Evolutionary conservation across 345 rosid species (phyloP), one percentile per base, ranked within the genome.

Genomic region (Euclidium syriacum): DNA sequence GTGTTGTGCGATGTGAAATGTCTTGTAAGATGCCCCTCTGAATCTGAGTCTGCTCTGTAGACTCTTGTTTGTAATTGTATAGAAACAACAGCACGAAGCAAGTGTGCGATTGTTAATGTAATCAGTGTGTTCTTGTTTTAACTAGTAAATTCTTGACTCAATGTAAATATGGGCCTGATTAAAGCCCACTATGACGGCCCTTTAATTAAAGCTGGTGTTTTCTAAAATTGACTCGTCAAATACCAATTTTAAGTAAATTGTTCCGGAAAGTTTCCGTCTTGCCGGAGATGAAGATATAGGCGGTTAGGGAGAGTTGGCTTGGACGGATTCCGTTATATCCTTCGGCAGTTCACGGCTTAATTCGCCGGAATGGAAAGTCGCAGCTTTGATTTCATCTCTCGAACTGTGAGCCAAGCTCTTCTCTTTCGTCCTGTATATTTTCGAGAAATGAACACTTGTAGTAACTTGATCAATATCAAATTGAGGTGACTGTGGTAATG

Each of bases 1-100:
- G 77, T 64, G 57, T 64, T 90, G 57, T 10, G 63, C 5, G 65
- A 73, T 22, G 63, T 77, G 25, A 61, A 62, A 47, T 47, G 32
- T 38, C 54, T 70, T 46, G 68, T 9, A 14, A 44, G 57, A 70
- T 32, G 68, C 74, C 33, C 38, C 34, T 57, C 64, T 30, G 58
- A 10, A 11, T 67, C 58, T n/a, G n/a, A 20, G 72, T 67, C n/a
- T n/a, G n/a, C n/a, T 58, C 35, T 43, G n/a, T 67, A 47, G 26
- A 35, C 19, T 20, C 59, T 6, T 29, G 5, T 29, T 29, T 27
- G 3, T 27, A 5, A 27, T 53, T 53, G 18, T 19, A 10, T n/a
- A 29, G 4, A 14, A n/a, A n/a, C n/a, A n/a, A n/a, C n/a, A n/a
- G 18, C 33, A 16, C n/a, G 4, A 16, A 50, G 38, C n/a, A 49